phyloP scores from a whole-genome alignment of 257 asterid species.

The Cordia subcordata region DNA sequence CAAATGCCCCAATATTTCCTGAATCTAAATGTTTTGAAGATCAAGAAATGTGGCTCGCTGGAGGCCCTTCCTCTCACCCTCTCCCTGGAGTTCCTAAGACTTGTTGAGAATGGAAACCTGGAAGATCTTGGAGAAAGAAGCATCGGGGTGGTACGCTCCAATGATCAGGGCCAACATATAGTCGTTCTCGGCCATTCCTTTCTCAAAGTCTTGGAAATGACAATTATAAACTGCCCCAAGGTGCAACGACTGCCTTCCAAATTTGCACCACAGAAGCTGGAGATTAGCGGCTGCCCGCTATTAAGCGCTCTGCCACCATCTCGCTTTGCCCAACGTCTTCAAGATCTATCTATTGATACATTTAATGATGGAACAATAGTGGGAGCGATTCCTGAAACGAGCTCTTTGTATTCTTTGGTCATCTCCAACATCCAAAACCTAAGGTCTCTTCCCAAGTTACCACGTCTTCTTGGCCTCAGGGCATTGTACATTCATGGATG shows the following conservation, averaged over 20 bases:
- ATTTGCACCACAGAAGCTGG: constrained; percentile 13
- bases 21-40: constrained; percentile 3
- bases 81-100: background rate
- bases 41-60: constrained; percentile 2
- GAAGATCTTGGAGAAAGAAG: constrained; percentile 1
- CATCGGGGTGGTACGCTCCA: background rate
- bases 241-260: background rate
- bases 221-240: constrained; percentile 6
- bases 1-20: background rate
- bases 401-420: constrained; percentile 3
- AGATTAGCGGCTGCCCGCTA: constrained; percentile 9
- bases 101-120: constrained; percentile 1
- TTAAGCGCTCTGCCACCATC: constrained; percentile 2
- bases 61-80: constrained; percentile 11
- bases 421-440: constrained; percentile 9
- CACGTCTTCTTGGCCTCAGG: constrained; percentile 11
- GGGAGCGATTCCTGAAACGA: background rate
- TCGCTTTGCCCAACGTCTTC: background rate
- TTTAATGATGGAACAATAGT: background rate
- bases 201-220: background rate
- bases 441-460: constrained; percentile 8
- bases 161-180: background rate
- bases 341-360: constrained; percentile 7
- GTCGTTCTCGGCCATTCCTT: background rate
- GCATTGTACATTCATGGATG: constrained; percentile 6